These are phyloP conservation scores for Fraxinus floribunda DNA, from an alignment of 305 asterid species.

Conservation along the genomic window DNA sequence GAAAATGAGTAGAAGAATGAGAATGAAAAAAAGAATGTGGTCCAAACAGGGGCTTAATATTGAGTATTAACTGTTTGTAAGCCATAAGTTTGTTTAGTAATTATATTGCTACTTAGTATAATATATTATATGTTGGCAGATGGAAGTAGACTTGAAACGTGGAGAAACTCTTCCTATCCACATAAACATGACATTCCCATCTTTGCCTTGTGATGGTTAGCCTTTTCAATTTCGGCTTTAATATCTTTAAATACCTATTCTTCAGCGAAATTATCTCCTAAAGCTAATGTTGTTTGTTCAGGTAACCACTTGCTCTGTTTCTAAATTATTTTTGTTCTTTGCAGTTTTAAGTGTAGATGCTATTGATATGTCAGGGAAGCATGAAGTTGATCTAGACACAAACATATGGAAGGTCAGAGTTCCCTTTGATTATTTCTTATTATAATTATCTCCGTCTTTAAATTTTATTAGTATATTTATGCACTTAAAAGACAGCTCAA, in stretches of 20 bases:
- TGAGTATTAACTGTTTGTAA: not conserved
- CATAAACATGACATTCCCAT: slow-evolving; percentile 91
- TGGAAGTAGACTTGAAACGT: slow-evolving; percentile 91
- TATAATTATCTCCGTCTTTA: not conserved
- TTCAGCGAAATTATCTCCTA: slow-evolving; percentile 4
- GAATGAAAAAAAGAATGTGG: no score
- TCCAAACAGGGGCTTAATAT: not conserved
- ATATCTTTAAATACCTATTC: slow-evolving; percentile 14
- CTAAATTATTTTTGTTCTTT: slow-evolving; percentile 24
- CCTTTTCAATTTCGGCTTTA: slow-evolving; percentile 14
- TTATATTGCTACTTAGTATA: slow-evolving; percentile 16
- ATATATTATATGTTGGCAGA: slow-evolving; percentile 48
- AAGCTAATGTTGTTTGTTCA: slow-evolving; percentile 5
- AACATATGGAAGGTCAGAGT: slow-evolving; percentile 89
- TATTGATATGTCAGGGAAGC: slow-evolving; percentile 97
- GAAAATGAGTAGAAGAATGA: no score
- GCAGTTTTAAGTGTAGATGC: slow-evolving; percentile 95
- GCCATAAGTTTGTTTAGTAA: not conserved
- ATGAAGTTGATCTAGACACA: slow-evolving; percentile 99
- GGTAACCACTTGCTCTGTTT: not conserved
- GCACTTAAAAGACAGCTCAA: not conserved
- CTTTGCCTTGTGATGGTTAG: slow-evolving; percentile 98
- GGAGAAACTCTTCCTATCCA: slow-evolving; percentile 98
- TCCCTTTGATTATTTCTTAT: slow-evolving; percentile 14
- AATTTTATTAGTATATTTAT: not conserved